These are phyloP conservation scores for Suhomyces sp. DNA, from an alignment of 805 yeast genomes.

Conservation along the genomic window DNA sequence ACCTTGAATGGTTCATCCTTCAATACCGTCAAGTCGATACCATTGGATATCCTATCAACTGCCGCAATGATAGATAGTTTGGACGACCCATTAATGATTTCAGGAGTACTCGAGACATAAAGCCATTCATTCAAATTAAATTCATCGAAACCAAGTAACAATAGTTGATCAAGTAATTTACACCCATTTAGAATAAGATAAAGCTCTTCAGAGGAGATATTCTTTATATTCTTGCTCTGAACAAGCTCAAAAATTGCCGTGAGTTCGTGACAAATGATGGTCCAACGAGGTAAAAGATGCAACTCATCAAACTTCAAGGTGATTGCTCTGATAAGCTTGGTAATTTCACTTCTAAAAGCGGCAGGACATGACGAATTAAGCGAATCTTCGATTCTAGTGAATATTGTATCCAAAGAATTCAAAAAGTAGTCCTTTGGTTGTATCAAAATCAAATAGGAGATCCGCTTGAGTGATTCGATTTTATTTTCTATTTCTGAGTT, in stretches of 20 bases:
- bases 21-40: conserved; percentile 28
- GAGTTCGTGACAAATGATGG: conserved; percentile 60
- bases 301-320: conserved; percentile 59
- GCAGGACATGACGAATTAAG: conserved; percentile 32
- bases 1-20: conserved; percentile 41
- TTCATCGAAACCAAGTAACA: conserved; percentile 72
- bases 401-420: conserved; percentile 48
- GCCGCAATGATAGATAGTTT: conserved; percentile 31
- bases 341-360: conserved; percentile 43
- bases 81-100: conserved; percentile 46
- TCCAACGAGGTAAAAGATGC: conserved; percentile 72
- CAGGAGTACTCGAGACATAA: conserved; percentile 68
- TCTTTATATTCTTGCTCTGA: conserved; percentile 23
- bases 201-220: conserved; percentile 35
- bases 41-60: conserved; percentile 47
- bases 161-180: conserved; percentile 73
- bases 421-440: conserved; percentile 59
- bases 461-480: conserved; percentile 54
- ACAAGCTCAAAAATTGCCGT: conserved; percentile 48
- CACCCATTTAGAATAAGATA: conserved; percentile 56
- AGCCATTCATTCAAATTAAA: conserved; percentile 82
- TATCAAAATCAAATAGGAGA: conserved; percentile 61
- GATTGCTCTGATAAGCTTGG: conserved; percentile 62
- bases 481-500: conserved; percentile 56
- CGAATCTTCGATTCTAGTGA: conserved; percentile 35